Evolutionary conservation across 2,329 filamentous ascomycete genomes (phyloP).

Genomic region (Elsinoe necatrix): DNA sequence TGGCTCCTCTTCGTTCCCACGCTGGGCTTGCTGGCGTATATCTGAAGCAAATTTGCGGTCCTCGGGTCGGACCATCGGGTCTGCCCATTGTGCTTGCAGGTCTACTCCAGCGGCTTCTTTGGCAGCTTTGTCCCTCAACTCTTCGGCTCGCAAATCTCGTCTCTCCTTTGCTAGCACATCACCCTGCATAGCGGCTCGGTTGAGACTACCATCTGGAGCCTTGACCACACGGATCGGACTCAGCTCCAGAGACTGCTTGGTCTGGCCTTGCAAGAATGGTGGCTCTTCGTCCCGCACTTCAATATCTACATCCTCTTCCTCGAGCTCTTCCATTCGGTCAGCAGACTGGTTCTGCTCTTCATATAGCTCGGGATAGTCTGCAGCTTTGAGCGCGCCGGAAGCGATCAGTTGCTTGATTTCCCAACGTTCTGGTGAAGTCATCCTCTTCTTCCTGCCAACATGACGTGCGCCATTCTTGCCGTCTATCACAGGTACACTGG

Average conservation of each 20-base stretch:
- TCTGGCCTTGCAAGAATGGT: constrained; percentile 90
- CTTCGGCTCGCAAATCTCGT: constrained; percentile 79
- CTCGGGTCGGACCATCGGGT: constrained; percentile 84
- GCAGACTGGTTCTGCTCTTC: constrained; percentile 80
- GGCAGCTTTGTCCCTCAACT: constrained; percentile 68
- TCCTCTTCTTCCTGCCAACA: constrained; percentile 64
- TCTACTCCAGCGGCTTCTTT: constrained; percentile 71
- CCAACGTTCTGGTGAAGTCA: constrained; percentile 96
- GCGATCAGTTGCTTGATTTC: constrained; percentile 95
- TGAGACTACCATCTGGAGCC: constrained; percentile 95
- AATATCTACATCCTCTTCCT: constrained; percentile 93
- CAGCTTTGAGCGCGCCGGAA: constrained; percentile 84
- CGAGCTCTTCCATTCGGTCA: constrained; percentile 76
- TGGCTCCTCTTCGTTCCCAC: constrained; percentile 54
- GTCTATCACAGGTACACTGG: constrained; percentile 56
- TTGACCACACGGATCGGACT: constrained; percentile 96
- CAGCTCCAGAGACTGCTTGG: constrained; percentile 88
- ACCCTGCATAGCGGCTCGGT: constrained; percentile 90
- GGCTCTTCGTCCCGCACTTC: constrained; percentile 95
- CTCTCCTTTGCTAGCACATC: constrained; percentile 82
- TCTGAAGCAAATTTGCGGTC: constrained; percentile 85
- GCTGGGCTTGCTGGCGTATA: constrained; percentile 58
- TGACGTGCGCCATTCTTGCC: constrained; percentile 46
- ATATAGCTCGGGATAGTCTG: constrained; percentile 88
- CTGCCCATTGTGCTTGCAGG: constrained; percentile 85